These are phyloP conservation scores for Pleurotus platypus DNA, from an alignment of 768 basidiomycete species.

Conservation along the genomic window DNA sequence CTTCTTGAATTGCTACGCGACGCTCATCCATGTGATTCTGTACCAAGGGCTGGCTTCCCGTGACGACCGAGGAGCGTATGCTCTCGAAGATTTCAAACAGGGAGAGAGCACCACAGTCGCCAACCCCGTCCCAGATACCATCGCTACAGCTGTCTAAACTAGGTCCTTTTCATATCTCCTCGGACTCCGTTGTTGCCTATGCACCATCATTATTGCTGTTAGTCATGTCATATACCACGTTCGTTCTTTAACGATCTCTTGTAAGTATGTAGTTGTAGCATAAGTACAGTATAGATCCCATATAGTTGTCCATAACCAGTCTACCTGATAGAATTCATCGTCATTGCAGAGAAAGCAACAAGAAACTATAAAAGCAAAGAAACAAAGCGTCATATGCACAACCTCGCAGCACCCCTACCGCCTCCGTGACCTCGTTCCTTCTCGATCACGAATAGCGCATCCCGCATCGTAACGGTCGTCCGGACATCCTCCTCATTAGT, in stretches of 20 bases:
- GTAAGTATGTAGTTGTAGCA: too few species aligned
- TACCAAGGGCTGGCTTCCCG: conserved; percentile 5
- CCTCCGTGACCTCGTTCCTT: conserved; percentile 82
- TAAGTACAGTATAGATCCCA: background rate
- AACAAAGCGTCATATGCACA: conserved; percentile 44
- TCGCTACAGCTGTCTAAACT: background rate
- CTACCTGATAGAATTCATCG: background rate
- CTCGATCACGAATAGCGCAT: conserved; percentile 85
- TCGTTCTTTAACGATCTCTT: too few species aligned
- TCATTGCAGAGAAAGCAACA: background rate
- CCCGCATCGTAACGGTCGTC: conserved; percentile 63
- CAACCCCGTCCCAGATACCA: background rate
- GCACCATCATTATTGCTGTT: too few species aligned
- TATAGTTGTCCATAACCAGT: background rate
- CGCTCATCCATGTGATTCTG: background rate
- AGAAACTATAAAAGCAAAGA: background rate
- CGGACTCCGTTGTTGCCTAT: too few species aligned
- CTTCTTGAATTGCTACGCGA: background rate
- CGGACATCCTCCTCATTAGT: conserved; percentile 55
- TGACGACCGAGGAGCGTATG: background rate
- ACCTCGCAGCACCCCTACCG: conserved; percentile 70
- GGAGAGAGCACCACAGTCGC: too few species aligned
- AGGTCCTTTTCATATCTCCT: too few species aligned
- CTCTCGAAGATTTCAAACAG: too few species aligned
- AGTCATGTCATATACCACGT: too few species aligned